These are phyloP conservation scores for Salix koriyanagi DNA, from an alignment of 345 rosid species.

Conservation along the genomic window DNA sequence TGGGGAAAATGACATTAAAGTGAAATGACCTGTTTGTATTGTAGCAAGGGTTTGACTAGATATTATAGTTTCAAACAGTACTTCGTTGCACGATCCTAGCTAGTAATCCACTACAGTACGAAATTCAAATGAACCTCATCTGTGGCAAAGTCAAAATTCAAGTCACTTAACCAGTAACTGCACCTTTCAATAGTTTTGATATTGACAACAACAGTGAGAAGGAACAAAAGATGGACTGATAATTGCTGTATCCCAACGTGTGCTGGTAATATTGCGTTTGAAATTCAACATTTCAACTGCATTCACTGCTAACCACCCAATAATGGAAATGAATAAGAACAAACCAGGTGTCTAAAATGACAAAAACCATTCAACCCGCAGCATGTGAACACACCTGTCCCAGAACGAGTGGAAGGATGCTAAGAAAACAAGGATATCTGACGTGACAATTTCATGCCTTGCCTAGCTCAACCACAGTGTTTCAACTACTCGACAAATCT, in stretches of 20 bases:
- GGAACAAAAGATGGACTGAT: not conserved
- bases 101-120: not conserved
- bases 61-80: not conserved
- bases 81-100: not conserved
- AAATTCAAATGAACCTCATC: not conserved
- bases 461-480: not conserved
- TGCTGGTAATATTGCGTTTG: not conserved
- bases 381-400: not conserved
- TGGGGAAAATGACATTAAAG: not conserved
- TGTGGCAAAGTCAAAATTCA: not conserved
- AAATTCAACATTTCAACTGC: not conserved
- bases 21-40: not conserved
- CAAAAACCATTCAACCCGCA: not conserved
- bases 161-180: not conserved
- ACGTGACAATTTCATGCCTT: slow-evolving; percentile 3
- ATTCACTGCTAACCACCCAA: not conserved
- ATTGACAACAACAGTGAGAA: not conserved
- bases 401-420: not conserved
- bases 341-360: not conserved
- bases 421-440: not conserved
- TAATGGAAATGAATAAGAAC: not conserved
- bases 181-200: not conserved
- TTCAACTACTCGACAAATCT: not conserved
- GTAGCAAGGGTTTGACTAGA: not conserved
- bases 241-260: not conserved